Evolutionary conservation across 2,329 filamentous ascomycete species (phyloP), one percentile per base, ranked within the genome.

Genomic region (Xylariales sp.): DNA sequence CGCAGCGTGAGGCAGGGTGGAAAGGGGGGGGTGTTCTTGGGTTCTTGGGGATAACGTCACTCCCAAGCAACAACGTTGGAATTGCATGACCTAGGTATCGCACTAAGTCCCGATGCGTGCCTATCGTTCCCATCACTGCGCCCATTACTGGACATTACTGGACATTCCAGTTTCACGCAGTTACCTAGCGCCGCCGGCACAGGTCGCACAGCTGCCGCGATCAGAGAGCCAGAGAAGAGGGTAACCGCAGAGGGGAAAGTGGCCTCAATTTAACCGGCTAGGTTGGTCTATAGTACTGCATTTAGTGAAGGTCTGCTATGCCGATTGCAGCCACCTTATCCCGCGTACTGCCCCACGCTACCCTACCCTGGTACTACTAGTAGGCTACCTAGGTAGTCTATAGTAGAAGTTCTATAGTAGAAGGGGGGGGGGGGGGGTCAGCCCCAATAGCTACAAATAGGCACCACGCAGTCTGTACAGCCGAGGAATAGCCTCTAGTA

Each of bases 401-500:
- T 23, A 23, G 23, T 23, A 23, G 23, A 23, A 23, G 23, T 14
- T 5, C 48, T 30, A 14, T 50, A 16, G 34, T n/a, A 32, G 30
- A 16, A 7, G 34, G 28, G 9, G 14, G 52, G 39, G 39, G 34
- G 28, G 9, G 14, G 52, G 39, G 39, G 36, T 18, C 9, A 55
- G 52, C 16, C 18, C 18, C 32, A 39, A 23, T 10, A 43, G 12
- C 12, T 23, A 36, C 46, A 49, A 30, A 49, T 23, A 12, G 46
- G 18, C 46, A 49, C 48, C 12, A 14, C 7, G 3, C 23, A 23
- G 23, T 23, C 23, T 32, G 30, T 32, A 30, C 36, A 43, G 12
- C 65, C 65, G 65, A 64, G 53, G 65, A 67, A 67, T 67, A 64
- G 65, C 65, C 65, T 60, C 60, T 14, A 53, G 34, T 48, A 14